Evolutionary conservation across 768 basidiomycete genomes (phyloP), one percentile per base, ranked within the genome.

Genomic region (Aureoboletus auriporus): DNA sequence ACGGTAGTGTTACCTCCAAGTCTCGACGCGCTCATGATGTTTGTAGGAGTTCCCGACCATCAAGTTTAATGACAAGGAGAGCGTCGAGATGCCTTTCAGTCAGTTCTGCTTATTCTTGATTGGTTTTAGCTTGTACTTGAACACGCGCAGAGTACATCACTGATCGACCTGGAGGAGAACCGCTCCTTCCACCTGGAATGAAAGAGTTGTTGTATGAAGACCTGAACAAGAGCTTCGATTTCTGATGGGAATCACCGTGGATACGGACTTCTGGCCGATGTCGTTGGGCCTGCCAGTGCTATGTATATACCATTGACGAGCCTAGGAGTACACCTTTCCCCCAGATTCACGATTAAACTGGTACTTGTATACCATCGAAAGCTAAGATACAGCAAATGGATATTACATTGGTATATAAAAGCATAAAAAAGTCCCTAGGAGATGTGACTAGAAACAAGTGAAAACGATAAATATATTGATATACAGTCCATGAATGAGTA

Each of bases 51-150:
- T 82, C 66, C 96, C 96, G 0, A 95, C 93, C 0, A 95, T 99
- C 61, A 70, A 56, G 14, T 97, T 98, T 75, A 89, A 87, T 58
- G 64, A 78, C 5, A 84, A 82, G 57, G 96, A 99, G 66, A 88
- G 87, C 38, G 92, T 98, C 6, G 93, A 97, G 70, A 99, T 99
- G 96, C 96, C 96, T 0, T 99, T 99, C 74, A 73, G 92, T 89
- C 57, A 63, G 88, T 78, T 17, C 2, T 6, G 1, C 7, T 8
- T 30, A 23, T 44, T 34, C 31, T 20, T 26, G 33, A 12, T 11
- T 33, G 14, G 14, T 14, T 13, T 12, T 33, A 2, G 33, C 33
- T n/a, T 5, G 17, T 46, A 37, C 47, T 58, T 23, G 46, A 27
- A 46, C 13, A 9, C 26, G n/a, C 34, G 17, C 45, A 79, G 79